A percentile compares a stretch with the other conserved stretches of the same genome.
These are phyloP conservation scores for Typha latifolia DNA, from an alignment of 176 grass and related monocot species.

Conservation along the genomic window DNA sequence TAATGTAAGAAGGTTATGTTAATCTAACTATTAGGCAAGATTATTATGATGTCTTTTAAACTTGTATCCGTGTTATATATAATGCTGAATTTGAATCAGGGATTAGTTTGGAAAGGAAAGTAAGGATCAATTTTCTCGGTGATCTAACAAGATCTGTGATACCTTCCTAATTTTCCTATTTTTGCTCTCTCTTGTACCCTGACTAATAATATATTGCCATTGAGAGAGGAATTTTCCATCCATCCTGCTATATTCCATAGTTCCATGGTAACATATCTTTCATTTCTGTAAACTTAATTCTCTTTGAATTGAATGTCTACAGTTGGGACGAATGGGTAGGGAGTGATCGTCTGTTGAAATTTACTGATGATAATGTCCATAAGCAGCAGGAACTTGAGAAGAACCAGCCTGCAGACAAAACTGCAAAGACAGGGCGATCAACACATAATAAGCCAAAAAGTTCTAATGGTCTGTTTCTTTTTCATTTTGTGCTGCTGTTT, in stretches of 20 bases:
- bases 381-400: slow-evolving; percentile 78
- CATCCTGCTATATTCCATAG: slow-evolving; percentile 11
- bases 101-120: neutral
- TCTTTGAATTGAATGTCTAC: slow-evolving; percentile 25
- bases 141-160: too few relatives aligned
- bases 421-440: slow-evolving; percentile 56
- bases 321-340: slow-evolving; percentile 97
- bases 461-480: slow-evolving; percentile 30
- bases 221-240: neutral
- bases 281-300: slow-evolving; percentile 12
- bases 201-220: neutral
- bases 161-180: too few relatives aligned
- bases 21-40: too few relatives aligned
- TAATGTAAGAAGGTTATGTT: too few relatives aligned
- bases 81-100: neutral
- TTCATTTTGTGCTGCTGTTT: neutral
- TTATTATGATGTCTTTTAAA: too few relatives aligned
- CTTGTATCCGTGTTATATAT: neutral
- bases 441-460: slow-evolving; percentile 65
- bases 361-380: slow-evolving; percentile 53
- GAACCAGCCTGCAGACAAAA: slow-evolving; percentile 59
- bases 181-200: too few relatives aligned
- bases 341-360: slow-evolving; percentile 68
- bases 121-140: too few relatives aligned
- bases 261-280: neutral